Percentiles rank a stretch among this genome's conserved stretches.
Evolutionary conservation across 2,329 filamentous ascomycete species (phyloP).

Genomic region (Aspergillus tamarii): DNA sequence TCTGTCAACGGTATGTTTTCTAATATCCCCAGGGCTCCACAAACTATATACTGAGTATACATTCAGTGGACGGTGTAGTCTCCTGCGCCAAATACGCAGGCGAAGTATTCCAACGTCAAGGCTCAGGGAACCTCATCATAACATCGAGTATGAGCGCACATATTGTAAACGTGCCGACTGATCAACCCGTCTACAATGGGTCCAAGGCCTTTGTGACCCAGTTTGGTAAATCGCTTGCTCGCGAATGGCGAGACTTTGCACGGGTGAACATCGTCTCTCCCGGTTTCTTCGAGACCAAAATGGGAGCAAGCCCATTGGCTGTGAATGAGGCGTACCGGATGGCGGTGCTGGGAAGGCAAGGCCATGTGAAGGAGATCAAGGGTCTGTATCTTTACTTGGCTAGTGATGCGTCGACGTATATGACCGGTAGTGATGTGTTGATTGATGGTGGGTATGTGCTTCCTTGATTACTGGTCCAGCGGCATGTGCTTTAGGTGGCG

Average conservation of each 20-base stretch:
- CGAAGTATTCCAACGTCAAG: slow-evolving; percentile 48
- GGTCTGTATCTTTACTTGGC: slow-evolving; percentile 51
- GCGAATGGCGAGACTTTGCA: slow-evolving; percentile 62
- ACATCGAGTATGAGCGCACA: slow-evolving; percentile 55
- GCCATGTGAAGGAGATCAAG: slow-evolving; percentile 40
- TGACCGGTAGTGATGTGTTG: slow-evolving; percentile 53
- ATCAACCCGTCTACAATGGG: slow-evolving; percentile 61
- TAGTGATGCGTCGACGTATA: slow-evolving; percentile 51
- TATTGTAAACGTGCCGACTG: slow-evolving; percentile 56
- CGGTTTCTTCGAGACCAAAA: slow-evolving; percentile 60
- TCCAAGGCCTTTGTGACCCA: slow-evolving; percentile 61
- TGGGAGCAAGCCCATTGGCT: slow-evolving; percentile 51
- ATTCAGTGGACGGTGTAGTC: slow-evolving; percentile 52
- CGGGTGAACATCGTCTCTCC: slow-evolving; percentile 60
- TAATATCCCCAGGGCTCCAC: fast-evolving
- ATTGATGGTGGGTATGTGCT: slow-evolving; percentile 53
- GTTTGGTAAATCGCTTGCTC: slow-evolving; percentile 58
- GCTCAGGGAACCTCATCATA: slow-evolving; percentile 52
- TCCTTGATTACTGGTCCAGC: slow-evolving; percentile 14
- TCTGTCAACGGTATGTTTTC: slow-evolving; percentile 54
- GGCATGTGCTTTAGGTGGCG: fast-evolving
- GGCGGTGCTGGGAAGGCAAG: slow-evolving; percentile 49
- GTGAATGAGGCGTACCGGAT: slow-evolving; percentile 53
- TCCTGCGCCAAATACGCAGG: slow-evolving; percentile 51
- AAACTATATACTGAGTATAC: slow-evolving; percentile 31